Base-by-base conservation (phyloP, 2,329 filamentous ascomycete genomes). In the Golovinomyces cichoracearum region DNA sequence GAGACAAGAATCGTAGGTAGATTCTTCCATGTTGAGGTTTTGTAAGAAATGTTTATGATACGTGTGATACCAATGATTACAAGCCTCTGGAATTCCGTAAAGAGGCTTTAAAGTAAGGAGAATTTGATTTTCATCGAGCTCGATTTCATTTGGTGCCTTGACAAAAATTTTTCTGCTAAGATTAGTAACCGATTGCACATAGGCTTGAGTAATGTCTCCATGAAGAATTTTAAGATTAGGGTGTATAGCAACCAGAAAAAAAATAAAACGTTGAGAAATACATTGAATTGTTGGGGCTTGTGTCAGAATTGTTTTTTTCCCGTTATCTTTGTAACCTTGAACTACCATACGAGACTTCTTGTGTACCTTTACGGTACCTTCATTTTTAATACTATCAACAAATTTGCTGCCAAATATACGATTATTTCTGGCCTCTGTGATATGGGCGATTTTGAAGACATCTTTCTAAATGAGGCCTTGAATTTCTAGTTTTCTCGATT, bases 321-420 rank as follows among this genome's bases (percentile, higher is more conserved):
- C 3, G 37, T 55, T 27, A 6, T 53, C 49, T 26, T 50, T 50
- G 29, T 49, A 49, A 3, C 7, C 51, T 41, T 50, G 49, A 15
- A 51, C 37, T 7, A 48, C 47, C 5, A 48, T 17, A 5, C 35
- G 15, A 6, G 15, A 48, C 29, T 48, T 48, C 5, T 41, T n/a
- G 19, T 29, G 22, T 13, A 29, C 37, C 19, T 50, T 51, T 1
- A 15, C 15, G 4, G 42, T 52, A 4, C 48, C 27, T 13, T 45
- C 17, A 21, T 51, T 46, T 25, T 54, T 54, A 1, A 54, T 44
- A 27, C 51, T 27, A 31, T 54, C 50, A 4, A 54, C 35, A 42
- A 53, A 51, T 5, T 48, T 13, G 3, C 12, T 46, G 12, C 49
- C 50, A 33, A 51, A 51, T 3, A 54, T 40, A 19, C 27, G n/a